Conservation (phyloP, 2,329 filamentous ascomycete genomes). For the Xylariomycetidae sp. region DNA sequence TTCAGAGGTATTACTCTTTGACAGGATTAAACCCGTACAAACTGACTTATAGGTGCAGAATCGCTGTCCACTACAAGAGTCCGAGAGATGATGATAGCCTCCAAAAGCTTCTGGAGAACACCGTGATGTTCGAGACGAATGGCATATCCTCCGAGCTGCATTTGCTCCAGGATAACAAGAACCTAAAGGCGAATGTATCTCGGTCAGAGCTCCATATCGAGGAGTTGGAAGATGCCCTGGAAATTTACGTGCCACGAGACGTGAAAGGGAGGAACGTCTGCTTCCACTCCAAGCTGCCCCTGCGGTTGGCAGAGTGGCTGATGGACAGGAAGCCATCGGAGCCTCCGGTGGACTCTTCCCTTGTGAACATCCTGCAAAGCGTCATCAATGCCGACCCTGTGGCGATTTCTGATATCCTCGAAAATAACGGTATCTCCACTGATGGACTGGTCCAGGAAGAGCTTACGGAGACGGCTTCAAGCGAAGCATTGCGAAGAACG, state of each 20-base stretch:
- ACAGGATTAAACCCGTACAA: slow-evolving; percentile 23
- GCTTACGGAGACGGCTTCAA: neutral
- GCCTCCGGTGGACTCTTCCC: neutral
- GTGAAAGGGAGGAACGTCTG: slow-evolving; percentile 5
- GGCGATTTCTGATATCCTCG: neutral
- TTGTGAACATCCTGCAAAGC: neutral
- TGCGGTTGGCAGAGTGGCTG: slow-evolving; percentile 28
- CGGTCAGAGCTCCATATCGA: slow-evolving; percentile 22
- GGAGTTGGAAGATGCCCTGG: slow-evolving; percentile 10
- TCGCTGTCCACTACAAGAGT: slow-evolving; percentile 24
- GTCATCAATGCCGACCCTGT: neutral
- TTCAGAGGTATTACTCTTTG: slow-evolving; percentile 26
- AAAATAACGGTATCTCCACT: neutral
- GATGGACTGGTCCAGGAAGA: neutral
- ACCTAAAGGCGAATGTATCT: neutral
- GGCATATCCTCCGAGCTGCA: slow-evolving; percentile 6
- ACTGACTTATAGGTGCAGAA: slow-evolving; percentile 11
- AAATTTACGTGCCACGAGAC: slow-evolving; percentile 28
- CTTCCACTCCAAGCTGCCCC: neutral
- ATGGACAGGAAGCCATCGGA: slow-evolving; percentile 19
- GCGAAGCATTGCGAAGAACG: neutral
- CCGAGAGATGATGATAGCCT: too few relatives aligned
- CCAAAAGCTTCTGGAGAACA: too few relatives aligned
- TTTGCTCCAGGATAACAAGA: slow-evolving; percentile 4
- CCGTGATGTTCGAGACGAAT: slow-evolving; percentile 26